Percentiles rank a stretch among this genome's conserved stretches.
Conservation (phyloP, 2,329 filamentous ascomycete species). For the Colletotrichum agaves region DNA sequence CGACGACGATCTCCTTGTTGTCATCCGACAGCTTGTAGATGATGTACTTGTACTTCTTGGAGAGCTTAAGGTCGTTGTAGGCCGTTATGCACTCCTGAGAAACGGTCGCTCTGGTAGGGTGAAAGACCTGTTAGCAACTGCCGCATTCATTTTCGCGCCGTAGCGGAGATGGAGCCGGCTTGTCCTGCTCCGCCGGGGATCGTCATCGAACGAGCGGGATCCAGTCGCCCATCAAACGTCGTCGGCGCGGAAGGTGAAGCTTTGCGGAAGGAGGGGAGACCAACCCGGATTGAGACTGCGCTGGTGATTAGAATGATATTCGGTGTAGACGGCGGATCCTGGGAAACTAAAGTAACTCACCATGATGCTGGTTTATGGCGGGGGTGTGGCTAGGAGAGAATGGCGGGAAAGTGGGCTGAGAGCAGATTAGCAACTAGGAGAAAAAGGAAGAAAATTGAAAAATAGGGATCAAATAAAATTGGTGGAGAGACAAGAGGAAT, state of each 20-base stretch:
- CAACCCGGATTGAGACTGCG: constrained; percentile 76
- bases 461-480: constrained; percentile 7
- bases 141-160: constrained; percentile 13
- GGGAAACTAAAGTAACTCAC: constrained; percentile 46
- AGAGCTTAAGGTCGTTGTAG: constrained; percentile 87
- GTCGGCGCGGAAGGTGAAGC: constrained; percentile 21
- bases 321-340: constrained; percentile 24
- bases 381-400: constrained; percentile 38
- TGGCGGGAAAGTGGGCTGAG: constrained; percentile 39
- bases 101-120: constrained; percentile 72
- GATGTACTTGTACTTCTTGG: constrained; percentile 85
- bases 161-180: constrained; percentile 31
- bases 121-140: constrained; percentile 32
- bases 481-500: neutral
- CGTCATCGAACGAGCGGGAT: constrained; percentile 32
- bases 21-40: constrained; percentile 89
- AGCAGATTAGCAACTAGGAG: constrained; percentile 32
- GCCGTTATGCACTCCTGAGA: constrained; percentile 75
- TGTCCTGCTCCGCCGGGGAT: constrained; percentile 34
- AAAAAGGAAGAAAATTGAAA: constrained; percentile 5
- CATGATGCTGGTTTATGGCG: constrained; percentile 50
- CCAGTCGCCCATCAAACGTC: constrained; percentile 24
- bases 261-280: constrained; percentile 48
- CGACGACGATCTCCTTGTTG: constrained; percentile 84
- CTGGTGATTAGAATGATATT: constrained; percentile 29